phyloP scores from a whole-genome alignment of 1,284 basidiomycete species.

The Heterobasidion irregulare region DNA sequence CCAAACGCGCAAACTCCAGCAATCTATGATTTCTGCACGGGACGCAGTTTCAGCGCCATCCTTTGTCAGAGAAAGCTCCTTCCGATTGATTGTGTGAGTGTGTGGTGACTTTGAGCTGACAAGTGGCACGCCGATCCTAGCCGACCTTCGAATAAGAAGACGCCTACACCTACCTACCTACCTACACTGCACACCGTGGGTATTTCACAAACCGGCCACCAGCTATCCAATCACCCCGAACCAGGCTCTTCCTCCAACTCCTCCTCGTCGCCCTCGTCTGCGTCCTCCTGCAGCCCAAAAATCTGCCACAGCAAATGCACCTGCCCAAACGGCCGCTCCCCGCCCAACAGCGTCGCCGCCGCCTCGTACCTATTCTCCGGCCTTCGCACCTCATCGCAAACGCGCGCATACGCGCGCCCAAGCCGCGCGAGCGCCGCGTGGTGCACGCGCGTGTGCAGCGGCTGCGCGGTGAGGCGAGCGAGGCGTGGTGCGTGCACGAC shows the following conservation, averaged over 20 bases:
- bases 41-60: no score
- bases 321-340: conserved; percentile 76
- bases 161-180: no score
- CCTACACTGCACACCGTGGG: neutral
- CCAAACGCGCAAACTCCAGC: no score
- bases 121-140: no score
- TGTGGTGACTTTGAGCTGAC: no score
- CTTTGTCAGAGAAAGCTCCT: no score
- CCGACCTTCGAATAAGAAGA: no score
- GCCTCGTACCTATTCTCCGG: conserved; percentile 83
- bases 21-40: no score
- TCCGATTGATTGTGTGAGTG: no score
- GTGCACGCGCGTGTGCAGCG: conserved; percentile 66
- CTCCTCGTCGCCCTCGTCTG: neutral
- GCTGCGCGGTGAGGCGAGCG: conserved; percentile 53
- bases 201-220: neutral
- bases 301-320: conserved; percentile 65
- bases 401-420: conserved; percentile 55
- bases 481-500: conserved; percentile 77
- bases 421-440: conserved; percentile 63
- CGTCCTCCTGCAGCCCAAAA: conserved; percentile 52
- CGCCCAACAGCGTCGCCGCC: conserved; percentile 77
- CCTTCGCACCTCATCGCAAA: conserved; percentile 70
- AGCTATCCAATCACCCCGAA: neutral
- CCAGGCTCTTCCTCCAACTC: neutral